phyloP scores from a whole-genome alignment of 768 basidiomycete genomes.

The Gloeophyllum trabeum region DNA sequence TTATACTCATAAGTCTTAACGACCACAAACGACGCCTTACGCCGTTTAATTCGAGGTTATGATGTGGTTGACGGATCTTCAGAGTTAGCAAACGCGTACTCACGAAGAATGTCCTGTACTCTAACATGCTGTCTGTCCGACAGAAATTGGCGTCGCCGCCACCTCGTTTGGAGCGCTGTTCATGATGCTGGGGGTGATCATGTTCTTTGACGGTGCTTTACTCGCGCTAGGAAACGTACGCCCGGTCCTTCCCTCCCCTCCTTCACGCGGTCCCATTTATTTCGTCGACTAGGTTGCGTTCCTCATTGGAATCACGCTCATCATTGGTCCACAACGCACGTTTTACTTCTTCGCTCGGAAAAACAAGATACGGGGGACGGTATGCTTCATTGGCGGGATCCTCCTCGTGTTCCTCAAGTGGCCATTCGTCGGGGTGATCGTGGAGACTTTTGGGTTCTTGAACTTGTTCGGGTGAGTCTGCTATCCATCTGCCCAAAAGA shows the following conservation, averaged over 20 bases:
- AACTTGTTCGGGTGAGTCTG: slow-evolving; percentile 85
- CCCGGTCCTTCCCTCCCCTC: slow-evolving; percentile 7
- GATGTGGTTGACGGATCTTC: slow-evolving; percentile 64
- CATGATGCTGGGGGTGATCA: slow-evolving; percentile 92
- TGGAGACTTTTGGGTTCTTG: slow-evolving; percentile 95
- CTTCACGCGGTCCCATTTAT: not conserved
- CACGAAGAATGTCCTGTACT: slow-evolving; percentile 1
- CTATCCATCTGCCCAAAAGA: too few species aligned
- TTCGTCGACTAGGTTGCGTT: slow-evolving; percentile 67
- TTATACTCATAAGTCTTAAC: too few species aligned
- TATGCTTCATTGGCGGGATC: slow-evolving; percentile 85
- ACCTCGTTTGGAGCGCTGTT: slow-evolving; percentile 93
- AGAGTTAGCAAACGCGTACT: slow-evolving; percentile 30
- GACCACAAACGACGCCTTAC: too few species aligned
- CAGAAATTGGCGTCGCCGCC: slow-evolving; percentile 94
- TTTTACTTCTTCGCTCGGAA: slow-evolving; percentile 96
- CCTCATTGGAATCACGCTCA: slow-evolving; percentile 86
- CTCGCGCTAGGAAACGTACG: slow-evolving; percentile 94
- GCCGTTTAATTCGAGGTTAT: too few species aligned
- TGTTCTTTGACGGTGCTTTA: slow-evolving; percentile 93
- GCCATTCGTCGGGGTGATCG: slow-evolving; percentile 86
- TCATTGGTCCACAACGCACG: slow-evolving; percentile 95
- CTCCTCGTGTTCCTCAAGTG: slow-evolving; percentile 91
- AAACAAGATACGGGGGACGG: slow-evolving; percentile 86
- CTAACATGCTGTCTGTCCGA: slow-evolving; percentile 1